These are phyloP conservation scores for Letharia lupina DNA, from an alignment of 495 filamentous ascomycete species.

Conservation along the genomic window DNA sequence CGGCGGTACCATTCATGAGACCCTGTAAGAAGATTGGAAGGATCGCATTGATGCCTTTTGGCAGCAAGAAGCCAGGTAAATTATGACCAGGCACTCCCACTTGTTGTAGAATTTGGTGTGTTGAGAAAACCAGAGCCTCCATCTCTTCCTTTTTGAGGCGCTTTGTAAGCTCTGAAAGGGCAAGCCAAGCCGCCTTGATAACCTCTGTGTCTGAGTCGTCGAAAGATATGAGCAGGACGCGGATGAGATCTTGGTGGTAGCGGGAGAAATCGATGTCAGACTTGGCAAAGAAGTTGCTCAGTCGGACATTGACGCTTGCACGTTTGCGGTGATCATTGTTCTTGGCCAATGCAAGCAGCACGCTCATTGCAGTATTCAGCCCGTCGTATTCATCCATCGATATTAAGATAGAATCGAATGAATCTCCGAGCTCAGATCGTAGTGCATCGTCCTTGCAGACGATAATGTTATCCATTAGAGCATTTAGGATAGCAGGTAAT, in stretches of 20 bases:
- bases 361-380: constrained; percentile 87
- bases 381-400: constrained; percentile 96
- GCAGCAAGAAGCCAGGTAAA: constrained; percentile 81
- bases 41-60: constrained; percentile 95
- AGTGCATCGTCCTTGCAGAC: constrained; percentile 66
- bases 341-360: constrained; percentile 77
- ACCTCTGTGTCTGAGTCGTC: constrained; percentile 77
- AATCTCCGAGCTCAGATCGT: constrained; percentile 59
- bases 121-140: constrained; percentile 84
- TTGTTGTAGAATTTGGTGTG: constrained; percentile 71
- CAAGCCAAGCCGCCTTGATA: constrained; percentile 87
- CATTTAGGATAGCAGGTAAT: constrained; percentile 79
- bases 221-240: constrained; percentile 80
- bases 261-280: constrained; percentile 82
- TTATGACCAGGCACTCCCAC: constrained; percentile 81
- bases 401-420: constrained; percentile 79
- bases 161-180: constrained; percentile 78
- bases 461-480: constrained; percentile 87
- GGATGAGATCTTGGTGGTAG: constrained; percentile 90
- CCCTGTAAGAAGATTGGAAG: constrained; percentile 96
- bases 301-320: constrained; percentile 63
- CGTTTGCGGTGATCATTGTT: constrained; percentile 85
- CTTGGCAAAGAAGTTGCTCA: constrained; percentile 80
- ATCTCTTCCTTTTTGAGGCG: constrained; percentile 94
- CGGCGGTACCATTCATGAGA: constrained; percentile 87